A percentile compares a stretch with the other conserved stretches of the same genome.
phyloP scores from a whole-genome alignment of 2,329 filamentous ascomycete species.

The Coniochaeta prunicola region DNA sequence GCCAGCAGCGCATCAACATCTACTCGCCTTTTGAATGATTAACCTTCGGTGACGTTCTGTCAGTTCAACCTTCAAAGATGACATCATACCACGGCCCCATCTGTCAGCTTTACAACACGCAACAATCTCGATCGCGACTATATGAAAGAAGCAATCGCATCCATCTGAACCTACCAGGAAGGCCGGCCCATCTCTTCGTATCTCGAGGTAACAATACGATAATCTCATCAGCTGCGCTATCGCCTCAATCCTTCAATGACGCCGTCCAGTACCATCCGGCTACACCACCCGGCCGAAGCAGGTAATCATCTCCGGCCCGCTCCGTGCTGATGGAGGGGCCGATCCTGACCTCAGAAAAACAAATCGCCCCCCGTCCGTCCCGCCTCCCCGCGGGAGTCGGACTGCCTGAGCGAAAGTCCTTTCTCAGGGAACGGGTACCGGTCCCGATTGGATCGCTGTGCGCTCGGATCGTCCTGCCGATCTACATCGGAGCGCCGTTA shows the following conservation, averaged over 20 bases:
- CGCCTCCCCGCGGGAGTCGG: not conserved
- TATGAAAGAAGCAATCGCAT: no score
- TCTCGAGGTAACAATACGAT: no score
- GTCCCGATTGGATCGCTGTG: not conserved
- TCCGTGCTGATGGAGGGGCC: slow-evolving; percentile 4
- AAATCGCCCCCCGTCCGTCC: not conserved
- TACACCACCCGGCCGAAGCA: not conserved
- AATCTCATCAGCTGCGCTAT: no score
- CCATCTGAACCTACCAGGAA: no score
- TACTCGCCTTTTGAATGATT: not conserved
- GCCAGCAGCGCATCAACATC: not conserved
- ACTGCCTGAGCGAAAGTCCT: not conserved
- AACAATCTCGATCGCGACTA: no score
- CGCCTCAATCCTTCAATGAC: no score
- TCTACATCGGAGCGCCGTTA: not conserved
- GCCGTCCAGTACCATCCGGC: no score
- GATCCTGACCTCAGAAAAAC: not conserved
- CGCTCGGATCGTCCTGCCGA: not conserved
- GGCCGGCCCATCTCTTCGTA: no score
- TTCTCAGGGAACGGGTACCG: not conserved
- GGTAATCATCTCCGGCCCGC: not conserved
- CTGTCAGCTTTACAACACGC: no score
- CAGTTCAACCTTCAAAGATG: not conserved
- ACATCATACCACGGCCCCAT: not conserved
- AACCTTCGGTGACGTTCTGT: not conserved